phyloP scores from a whole-genome alignment of 2,329 filamentous ascomycete species.

The Ramichloridium luteum region DNA sequence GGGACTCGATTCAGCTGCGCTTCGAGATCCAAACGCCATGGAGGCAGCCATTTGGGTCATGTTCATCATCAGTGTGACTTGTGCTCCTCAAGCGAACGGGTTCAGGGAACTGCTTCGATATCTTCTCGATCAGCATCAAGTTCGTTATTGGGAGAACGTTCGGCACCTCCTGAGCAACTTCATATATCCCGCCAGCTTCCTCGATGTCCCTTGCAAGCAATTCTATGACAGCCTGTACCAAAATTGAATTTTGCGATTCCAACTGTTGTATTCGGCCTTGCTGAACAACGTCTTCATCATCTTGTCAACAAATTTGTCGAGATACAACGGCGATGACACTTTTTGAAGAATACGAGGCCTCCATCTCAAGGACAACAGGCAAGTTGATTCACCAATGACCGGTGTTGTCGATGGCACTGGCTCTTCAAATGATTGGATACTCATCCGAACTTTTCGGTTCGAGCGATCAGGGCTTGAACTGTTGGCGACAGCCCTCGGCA shows the following conservation, averaged over 20 bases:
- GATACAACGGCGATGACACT: too few relatives aligned
- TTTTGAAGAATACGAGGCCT: too few relatives aligned
- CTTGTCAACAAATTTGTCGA: too few relatives aligned
- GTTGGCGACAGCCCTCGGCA: too few relatives aligned
- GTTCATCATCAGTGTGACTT: conserved; percentile 25
- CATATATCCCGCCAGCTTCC: conserved; percentile 24
- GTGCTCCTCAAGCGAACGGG: conserved; percentile 8
- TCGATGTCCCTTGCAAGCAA: conserved; percentile 21
- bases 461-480: too few relatives aligned
- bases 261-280: neutral
- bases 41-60: conserved; percentile 24
- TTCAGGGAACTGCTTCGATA: neutral
- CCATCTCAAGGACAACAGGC: too few relatives aligned
- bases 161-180: conserved; percentile 23
- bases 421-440: too few relatives aligned
- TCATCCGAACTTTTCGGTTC: too few relatives aligned
- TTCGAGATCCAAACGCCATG: conserved; percentile 21
- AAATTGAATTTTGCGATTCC: too few relatives aligned
- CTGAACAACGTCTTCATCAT: too few relatives aligned
- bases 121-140: conserved; percentile 14
- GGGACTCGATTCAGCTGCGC: conserved; percentile 17
- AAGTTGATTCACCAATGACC: too few relatives aligned
- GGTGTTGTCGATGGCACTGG: too few relatives aligned
- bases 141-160: conserved; percentile 22
- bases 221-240: conserved; percentile 19